These are phyloP conservation scores for Aureoboletus auriporus DNA, from an alignment of 768 basidiomycete species.

Conservation along the genomic window DNA sequence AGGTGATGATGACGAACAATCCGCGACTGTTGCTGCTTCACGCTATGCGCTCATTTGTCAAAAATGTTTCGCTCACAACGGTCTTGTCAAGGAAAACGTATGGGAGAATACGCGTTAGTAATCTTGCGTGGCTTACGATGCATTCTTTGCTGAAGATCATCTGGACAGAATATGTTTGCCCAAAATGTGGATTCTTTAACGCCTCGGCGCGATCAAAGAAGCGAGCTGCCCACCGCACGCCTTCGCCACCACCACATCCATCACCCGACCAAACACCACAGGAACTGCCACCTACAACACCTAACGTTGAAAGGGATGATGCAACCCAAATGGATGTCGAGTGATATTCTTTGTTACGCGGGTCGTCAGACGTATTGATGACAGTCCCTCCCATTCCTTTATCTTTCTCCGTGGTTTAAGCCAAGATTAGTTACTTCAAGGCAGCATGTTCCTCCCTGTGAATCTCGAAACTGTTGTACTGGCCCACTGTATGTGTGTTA, in stretches of 20 bases:
- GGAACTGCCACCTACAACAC: not conserved
- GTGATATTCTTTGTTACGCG: not conserved
- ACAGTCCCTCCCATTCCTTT: too few relatives aligned
- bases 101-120: slow-evolving; percentile 81
- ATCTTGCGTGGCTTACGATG: not conserved
- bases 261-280: slow-evolving; percentile 9
- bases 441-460: too few relatives aligned
- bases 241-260: slow-evolving; percentile 22
- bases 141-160: not conserved
- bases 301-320: slow-evolving; percentile 8
- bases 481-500: too few relatives aligned
- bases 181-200: slow-evolving; percentile 85
- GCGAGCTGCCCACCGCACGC: slow-evolving; percentile 19
- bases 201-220: slow-evolving; percentile 37
- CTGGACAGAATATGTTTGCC: slow-evolving; percentile 74
- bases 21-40: slow-evolving; percentile 36
- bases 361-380: too few relatives aligned
- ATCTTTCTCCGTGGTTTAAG: too few relatives aligned
- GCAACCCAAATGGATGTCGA: slow-evolving; percentile 10
- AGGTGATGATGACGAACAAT: slow-evolving; percentile 63
- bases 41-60: slow-evolving; percentile 86
- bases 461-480: too few relatives aligned
- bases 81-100: slow-evolving; percentile 75
- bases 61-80: slow-evolving; percentile 85
- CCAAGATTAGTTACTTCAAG: too few relatives aligned